Conservation (phyloP, 148 eudicot species). For the Vaccinium myrtillus region DNA sequence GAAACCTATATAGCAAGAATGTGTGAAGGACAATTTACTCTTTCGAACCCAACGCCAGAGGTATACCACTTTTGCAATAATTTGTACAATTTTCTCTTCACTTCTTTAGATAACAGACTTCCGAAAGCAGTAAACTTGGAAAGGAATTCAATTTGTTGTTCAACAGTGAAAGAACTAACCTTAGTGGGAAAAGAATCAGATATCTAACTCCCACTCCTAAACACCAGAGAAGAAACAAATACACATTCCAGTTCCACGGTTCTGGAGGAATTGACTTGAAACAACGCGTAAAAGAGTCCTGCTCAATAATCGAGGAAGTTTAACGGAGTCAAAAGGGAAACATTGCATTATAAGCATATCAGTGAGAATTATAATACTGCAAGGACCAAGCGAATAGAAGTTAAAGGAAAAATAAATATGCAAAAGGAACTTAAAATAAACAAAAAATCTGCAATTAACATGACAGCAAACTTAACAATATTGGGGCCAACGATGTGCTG, state of each 20-base stretch:
- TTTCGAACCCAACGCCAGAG: not conserved
- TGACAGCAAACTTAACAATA: not conserved
- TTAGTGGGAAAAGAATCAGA: constrained; percentile 73
- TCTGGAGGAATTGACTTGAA: constrained; percentile 97
- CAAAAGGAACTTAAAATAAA: not conserved
- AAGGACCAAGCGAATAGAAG: too few species aligned
- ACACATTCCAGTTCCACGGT: constrained; percentile 99
- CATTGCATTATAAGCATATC: not conserved
- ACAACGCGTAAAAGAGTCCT: constrained; percentile 99
- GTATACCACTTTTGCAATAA: not conserved
- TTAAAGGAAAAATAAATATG: not conserved
- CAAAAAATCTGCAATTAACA: not conserved
- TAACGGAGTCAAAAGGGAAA: constrained; percentile 10
- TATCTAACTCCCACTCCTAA: constrained; percentile 80
- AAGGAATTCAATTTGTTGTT: not conserved
- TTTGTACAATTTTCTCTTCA: not conserved
- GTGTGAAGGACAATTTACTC: not conserved
- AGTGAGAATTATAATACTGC: not conserved
- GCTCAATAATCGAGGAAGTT: constrained; percentile 24
- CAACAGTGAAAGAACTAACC: constrained; percentile 41
- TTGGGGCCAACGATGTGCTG: not conserved
- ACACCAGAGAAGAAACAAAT: constrained; percentile 95
- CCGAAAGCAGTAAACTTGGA: not conserved
- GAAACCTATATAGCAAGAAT: not conserved
- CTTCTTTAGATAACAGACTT: not conserved